These are phyloP conservation scores for Euphorbia corollata DNA, from an alignment of 441 rosid species.

Conservation along the genomic window DNA sequence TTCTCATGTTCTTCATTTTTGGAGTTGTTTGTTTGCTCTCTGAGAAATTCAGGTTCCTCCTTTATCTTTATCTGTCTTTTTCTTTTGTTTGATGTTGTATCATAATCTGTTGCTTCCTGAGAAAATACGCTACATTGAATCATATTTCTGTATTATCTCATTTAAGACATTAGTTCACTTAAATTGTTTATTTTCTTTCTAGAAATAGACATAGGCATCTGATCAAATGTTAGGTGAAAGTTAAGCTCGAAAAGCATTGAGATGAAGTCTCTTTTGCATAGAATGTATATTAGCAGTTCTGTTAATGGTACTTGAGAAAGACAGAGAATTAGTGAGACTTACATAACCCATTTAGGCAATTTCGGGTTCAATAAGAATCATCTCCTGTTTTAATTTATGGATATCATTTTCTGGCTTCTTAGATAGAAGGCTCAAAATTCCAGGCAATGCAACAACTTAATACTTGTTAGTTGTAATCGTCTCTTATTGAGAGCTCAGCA, in stretches of 20 bases:
- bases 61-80: not conserved
- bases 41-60: slow-evolving; percentile 61
- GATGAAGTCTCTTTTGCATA: too few relatives aligned
- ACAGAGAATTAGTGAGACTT: not conserved
- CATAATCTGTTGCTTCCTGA: slow-evolving; percentile 6
- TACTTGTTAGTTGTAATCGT: not conserved
- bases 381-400: not conserved
- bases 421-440: not conserved
- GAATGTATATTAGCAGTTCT: not conserved
- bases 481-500: not conserved
- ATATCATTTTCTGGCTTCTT: not conserved
- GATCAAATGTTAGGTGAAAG: not conserved
- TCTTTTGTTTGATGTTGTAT: not conserved
- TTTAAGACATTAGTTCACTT: not conserved
- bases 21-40: slow-evolving; percentile 63
- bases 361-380: not conserved
- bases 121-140: not conserved
- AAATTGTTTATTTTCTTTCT: not conserved
- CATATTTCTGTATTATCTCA: not conserved
- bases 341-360: not conserved
- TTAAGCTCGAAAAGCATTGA: not conserved
- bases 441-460: not conserved
- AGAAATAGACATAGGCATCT: not conserved
- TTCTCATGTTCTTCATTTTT: slow-evolving; percentile 86
- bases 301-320: not conserved